Base-by-base conservation (phyloP, 306 rosid genomes). In the Rubus parviflorus region DNA sequence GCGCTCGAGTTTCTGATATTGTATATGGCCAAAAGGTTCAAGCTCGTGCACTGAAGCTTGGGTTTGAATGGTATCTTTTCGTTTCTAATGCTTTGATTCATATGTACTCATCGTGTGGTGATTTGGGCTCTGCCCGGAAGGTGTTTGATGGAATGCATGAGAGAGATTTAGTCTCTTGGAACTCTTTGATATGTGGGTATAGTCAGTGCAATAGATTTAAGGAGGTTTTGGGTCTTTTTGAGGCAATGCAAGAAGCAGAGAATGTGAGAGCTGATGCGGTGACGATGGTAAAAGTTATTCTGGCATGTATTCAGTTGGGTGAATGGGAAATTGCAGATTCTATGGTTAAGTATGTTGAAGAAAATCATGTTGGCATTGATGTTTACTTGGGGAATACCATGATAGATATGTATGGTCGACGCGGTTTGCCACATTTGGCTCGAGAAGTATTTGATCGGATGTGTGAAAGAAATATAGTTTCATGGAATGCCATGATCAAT, bases 91-190 rank as follows among this genome's bases (percentile, higher is more conserved):
- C 94, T 17, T 71, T 92, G 87, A 86, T 92, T 51, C 82, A 80
- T 2, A 72, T 86, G 88, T 94, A 90, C 51, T 83, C 76, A 0
- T 8, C 75, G 17, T 85, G 81, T 51, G 84, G 93, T 30, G 82
- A 83, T 68, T 12, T 90, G 85, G 86, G 30, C 47, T 15, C 70
- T 48, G 97, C 97, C 1, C 73, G 61, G 42, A 86, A 82, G 82
- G 75, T 87, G 84, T 92, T 94, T 74, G 97, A 90, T 74, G 87
- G 70, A 90, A 92, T 92, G 93, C 51, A 25, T 8, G 86, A 86
- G 2, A 86, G 90, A 81, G 97, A 92, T 82, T 84, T 92, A 80
- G 93, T 94, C 46, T 94, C 98, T 51, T 94, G 97, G 98, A 94
- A 92, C 73, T 92, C 97, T 22, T 68, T 92, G 85, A 84, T 94